phyloP scores from a whole-genome alignment of 495 filamentous ascomycete species.

The Pyrenopolyporus hunteri region DNA sequence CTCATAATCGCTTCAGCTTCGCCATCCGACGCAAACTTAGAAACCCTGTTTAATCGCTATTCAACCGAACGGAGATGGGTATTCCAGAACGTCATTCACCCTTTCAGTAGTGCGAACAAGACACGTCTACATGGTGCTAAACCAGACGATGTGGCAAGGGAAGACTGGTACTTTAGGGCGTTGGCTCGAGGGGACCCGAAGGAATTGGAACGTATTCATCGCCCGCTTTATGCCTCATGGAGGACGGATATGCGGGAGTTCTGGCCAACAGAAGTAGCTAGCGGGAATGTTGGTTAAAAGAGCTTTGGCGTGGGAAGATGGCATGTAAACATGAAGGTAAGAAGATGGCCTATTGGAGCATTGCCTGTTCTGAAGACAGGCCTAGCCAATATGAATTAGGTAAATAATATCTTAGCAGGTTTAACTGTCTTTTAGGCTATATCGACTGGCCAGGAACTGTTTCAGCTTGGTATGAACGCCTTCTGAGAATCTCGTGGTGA shows the following conservation, averaged over 20 bases:
- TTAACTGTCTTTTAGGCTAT: neutral
- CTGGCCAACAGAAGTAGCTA: neutral
- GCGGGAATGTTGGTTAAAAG: neutral
- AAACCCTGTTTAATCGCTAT: conserved; percentile 5
- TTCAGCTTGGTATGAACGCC: conserved; percentile 8
- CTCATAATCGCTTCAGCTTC: conserved; percentile 7
- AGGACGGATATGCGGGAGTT: conserved; percentile 12
- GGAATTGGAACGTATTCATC: conserved; percentile 5
- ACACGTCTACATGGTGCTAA: conserved; percentile 10
- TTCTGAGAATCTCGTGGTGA: conserved; percentile 14
- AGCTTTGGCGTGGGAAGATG: neutral
- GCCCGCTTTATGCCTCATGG: conserved; percentile 7
- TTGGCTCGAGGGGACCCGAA: conserved; percentile 7
- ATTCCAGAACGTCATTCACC: conserved; percentile 21
- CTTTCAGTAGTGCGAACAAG: conserved; percentile 18
- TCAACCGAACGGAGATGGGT: conserved; percentile 12
- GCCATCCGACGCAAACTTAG: neutral
- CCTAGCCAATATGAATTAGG: neutral
- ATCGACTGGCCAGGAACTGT: conserved; percentile 8
- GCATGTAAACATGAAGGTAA: neutral
- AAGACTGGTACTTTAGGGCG: conserved; percentile 19
- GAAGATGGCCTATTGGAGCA: neutral
- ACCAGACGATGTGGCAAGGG: conserved; percentile 12
- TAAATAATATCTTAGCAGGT: neutral
- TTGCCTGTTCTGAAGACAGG: no score